Percentiles rank a stretch among this genome's conserved stretches.
Evolutionary conservation across 1,284 basidiomycete species (phyloP).

Genomic region (Thecaphora frezii): DNA sequence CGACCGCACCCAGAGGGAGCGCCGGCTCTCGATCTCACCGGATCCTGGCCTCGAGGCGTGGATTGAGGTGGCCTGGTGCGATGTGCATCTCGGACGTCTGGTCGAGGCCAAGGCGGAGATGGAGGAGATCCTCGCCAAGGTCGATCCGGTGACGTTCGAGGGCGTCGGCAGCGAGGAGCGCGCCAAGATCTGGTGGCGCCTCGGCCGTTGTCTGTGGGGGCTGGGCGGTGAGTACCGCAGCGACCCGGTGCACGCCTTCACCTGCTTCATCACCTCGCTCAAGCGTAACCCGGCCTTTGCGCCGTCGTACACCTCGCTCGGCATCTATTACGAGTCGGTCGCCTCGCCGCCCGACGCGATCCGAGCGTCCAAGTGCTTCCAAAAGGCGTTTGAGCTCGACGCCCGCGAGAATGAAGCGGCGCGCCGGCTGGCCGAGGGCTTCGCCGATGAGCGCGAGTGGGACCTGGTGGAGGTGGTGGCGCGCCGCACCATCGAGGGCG

Average conservation of each 20-base stretch:
- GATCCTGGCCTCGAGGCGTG: slow-evolving; percentile 68
- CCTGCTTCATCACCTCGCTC: slow-evolving; percentile 78
- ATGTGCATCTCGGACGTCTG: slow-evolving; percentile 66
- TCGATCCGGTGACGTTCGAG: slow-evolving; percentile 61
- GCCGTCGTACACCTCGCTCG: slow-evolving; percentile 89
- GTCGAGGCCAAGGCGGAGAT: slow-evolving; percentile 67
- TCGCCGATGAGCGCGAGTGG: slow-evolving; percentile 92
- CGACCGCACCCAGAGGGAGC: slow-evolving; percentile 55
- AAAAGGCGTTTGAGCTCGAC: slow-evolving; percentile 97
- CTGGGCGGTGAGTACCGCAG: slow-evolving; percentile 65
- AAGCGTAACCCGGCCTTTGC: slow-evolving; percentile 78
- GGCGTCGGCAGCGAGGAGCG: slow-evolving; percentile 59
- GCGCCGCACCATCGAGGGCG: slow-evolving; percentile 82
- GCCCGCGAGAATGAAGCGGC: slow-evolving; percentile 85
- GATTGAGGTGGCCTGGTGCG: slow-evolving; percentile 86
- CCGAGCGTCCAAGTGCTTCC: slow-evolving; percentile 92
- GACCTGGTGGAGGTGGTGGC: slow-evolving; percentile 92
- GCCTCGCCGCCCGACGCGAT: slow-evolving; percentile 74
- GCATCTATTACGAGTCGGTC: slow-evolving; percentile 80
- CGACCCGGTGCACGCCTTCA: slow-evolving; percentile 53
- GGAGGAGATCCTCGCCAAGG: slow-evolving; percentile 65
- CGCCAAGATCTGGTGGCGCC: slow-evolving; percentile 79
- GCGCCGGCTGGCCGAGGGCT: slow-evolving; percentile 77
- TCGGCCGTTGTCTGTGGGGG: slow-evolving; percentile 78
- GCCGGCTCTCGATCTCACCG: slow-evolving; percentile 59